Percentiles rank a stretch among this genome's conserved stretches.
phyloP scores from a whole-genome alignment of 352 stramenopile genomes.

The Pythium utonaiense region DNA sequence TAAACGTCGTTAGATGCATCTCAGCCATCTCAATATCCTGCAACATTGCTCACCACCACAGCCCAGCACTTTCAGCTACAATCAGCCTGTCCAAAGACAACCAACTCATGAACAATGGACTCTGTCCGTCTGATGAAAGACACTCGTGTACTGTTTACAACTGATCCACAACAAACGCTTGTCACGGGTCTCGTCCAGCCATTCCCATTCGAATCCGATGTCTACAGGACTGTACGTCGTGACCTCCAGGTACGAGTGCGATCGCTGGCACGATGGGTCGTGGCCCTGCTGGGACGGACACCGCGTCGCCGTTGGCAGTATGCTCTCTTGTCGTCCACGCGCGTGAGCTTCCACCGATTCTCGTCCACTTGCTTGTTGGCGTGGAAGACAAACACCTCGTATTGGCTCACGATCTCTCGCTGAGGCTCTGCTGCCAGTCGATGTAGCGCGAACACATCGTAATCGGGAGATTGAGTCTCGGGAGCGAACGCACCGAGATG shows the following conservation, averaged over 20 bases:
- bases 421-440: too few relatives aligned
- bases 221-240: conserved; percentile 55
- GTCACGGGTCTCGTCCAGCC: conserved; percentile 26
- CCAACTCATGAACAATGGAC: too few relatives aligned
- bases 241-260: conserved; percentile 46
- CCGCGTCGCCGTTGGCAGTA: conserved; percentile 38
- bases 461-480: too few relatives aligned
- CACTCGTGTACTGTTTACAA: conserved; percentile 4
- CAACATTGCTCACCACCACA: too few relatives aligned
- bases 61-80: too few relatives aligned
- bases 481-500: too few relatives aligned
- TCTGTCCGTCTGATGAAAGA: too few relatives aligned
- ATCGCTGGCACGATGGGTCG: conserved; percentile 23
- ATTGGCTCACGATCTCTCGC: conserved; percentile 32
- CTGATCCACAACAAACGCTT: conserved; percentile 7
- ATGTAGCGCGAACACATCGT: too few relatives aligned
- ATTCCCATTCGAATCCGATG: conserved; percentile 36
- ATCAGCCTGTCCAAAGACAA: too few relatives aligned
- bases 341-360: conserved; percentile 31
- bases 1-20: too few relatives aligned
- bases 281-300: conserved; percentile 31
- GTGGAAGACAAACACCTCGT: conserved; percentile 37
- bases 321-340: too few relatives aligned
- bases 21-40: too few relatives aligned
- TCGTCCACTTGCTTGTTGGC: conserved; percentile 24